Evolutionary conservation across 805 yeast genomes (phyloP), one percentile per base, ranked within the genome.

Genomic region (Myxozyma geophila): DNA sequence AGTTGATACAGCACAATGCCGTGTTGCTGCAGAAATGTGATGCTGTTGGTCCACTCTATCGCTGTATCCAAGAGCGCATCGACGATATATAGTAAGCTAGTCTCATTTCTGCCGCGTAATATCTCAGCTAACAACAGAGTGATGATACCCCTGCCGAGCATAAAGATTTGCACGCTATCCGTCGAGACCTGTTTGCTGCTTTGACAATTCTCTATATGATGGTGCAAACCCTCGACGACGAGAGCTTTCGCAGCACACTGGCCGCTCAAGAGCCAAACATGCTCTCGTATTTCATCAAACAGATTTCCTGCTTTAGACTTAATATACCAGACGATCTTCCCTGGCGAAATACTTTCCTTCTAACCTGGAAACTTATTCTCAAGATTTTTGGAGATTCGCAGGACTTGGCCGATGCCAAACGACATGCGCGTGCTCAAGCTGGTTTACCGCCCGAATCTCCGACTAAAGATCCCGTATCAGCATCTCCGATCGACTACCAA

Each of bases 401-500:
- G 6, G 66, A 43, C 4, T 15, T 66, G 3, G 56, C 46, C 8
- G 35, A 35, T 10, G 61, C 60, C n/a, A 67, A 60, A 52, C 37
- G 37, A n/a, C 49, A 53, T 36, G 64, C 68, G 13, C 58, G 66
- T 35, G 53, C 40, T 3, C 41, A 35, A 28, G 35, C 47, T 10
- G 71, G 36, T 58, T 77, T 66, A 21, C 66, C 66, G 0, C 48
- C 57, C 1, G 66, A 60, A 43, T n/a, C 47, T 2, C 21, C 47
- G 17, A 43, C 47, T 43, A 43, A 43, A 43, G 47, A 43, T 6
- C 47, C 47, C 47, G 47, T 43, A 15, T 43, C 47, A 12, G 47
- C 47, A n/a, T 43, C 47, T 13, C 47, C 47, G 19, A 43, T 43
- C 10, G 96, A 92, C 68, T 93, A 90, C 72, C 87, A 85, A 71